Evolutionary conservation across 2,329 filamentous ascomycete genomes (phyloP), one percentile per base, ranked within the genome.

Genomic region (Trichoderma guizhouense): DNA sequence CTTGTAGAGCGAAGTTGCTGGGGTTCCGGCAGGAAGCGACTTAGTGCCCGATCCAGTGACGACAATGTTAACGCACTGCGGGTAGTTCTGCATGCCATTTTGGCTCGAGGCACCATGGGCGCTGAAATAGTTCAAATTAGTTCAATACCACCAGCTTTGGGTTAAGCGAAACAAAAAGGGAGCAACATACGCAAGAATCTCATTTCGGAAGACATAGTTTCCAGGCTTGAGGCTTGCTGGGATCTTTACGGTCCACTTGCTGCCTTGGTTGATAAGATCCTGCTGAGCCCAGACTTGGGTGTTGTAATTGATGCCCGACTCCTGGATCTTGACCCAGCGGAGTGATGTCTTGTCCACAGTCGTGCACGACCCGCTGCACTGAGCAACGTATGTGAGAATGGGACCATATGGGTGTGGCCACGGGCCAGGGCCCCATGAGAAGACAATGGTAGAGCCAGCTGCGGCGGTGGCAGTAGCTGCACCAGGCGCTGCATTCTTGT

Each of bases 131-230:
- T 32, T 32, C 3, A 53, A 4, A 14, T 69, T 39, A 62, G 66
- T 26, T 53, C 15, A 53, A 15, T 21, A 9, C 2, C 1, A 11
- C n/a, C 9, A 9, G 7, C 12, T 5, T 60, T 1, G 7, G 12
- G 26, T 7, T 2, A 26, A 5, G 14, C 28, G 5, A 28, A 15
- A 53, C 7, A 9, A n/a, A 5, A 28, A 24, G 3, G 9, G 5
- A 15, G 11, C 2, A 53, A 62, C 67, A 39, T 62, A 83, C 28
- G 84, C 86, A 69, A 88, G 87, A 74, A 87, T 86, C 76, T 88
- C 86, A 74, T 87, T 85, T 7, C 86, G 84, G 58, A 88, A 81
- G 62, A 88, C 85, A 72, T 88, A 88, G 79, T 87, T 86, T 1
- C 86, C 86, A 6, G 84, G 76, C 1, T 81, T 83, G 53, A 88